Evolutionary conservation across 306 rosid genomes (phyloP).

Genomic region (Cucumis melo): DNA sequence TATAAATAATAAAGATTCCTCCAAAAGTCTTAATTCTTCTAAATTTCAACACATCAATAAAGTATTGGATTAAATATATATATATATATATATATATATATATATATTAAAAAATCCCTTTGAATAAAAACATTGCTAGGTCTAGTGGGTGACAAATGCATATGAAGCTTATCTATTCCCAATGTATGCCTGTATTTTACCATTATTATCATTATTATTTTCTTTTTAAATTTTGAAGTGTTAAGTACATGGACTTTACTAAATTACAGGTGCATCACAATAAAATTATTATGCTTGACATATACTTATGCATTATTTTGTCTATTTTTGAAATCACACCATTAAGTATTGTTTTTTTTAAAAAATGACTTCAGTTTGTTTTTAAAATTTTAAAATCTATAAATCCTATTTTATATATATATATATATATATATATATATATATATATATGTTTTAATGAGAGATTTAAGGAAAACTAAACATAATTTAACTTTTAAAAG

Average conservation of each 20-base stretch:
- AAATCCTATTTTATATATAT: too few relatives aligned
- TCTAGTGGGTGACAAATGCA: conserved; percentile 5
- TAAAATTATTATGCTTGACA: background rate
- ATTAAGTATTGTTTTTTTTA: background rate
- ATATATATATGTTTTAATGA: too few relatives aligned
- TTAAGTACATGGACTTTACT: too few relatives aligned
- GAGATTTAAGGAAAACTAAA: too few relatives aligned
- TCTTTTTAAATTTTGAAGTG: background rate
- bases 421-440: too few relatives aligned
- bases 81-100: too few relatives aligned
- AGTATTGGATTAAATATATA: background rate
- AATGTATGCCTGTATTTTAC: background rate
- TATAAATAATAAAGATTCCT: conserved; percentile 3
- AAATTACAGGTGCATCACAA: too few relatives aligned
- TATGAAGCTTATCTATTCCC: conserved; percentile 6
- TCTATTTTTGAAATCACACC: background rate
- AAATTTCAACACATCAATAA: background rate
- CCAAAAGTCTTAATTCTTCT: conserved; percentile 7
- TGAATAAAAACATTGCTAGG: background rate
- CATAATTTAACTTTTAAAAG: too few relatives aligned
- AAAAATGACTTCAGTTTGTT: background rate
- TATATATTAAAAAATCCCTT: background rate
- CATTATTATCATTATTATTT: too few relatives aligned
- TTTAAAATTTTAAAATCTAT: background rate
- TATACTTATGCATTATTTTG: background rate